Percentiles rank a stretch among this genome's conserved stretches.
Conservation (phyloP, 73 alveolate genomes). For the Breviolum minutum region DNA sequence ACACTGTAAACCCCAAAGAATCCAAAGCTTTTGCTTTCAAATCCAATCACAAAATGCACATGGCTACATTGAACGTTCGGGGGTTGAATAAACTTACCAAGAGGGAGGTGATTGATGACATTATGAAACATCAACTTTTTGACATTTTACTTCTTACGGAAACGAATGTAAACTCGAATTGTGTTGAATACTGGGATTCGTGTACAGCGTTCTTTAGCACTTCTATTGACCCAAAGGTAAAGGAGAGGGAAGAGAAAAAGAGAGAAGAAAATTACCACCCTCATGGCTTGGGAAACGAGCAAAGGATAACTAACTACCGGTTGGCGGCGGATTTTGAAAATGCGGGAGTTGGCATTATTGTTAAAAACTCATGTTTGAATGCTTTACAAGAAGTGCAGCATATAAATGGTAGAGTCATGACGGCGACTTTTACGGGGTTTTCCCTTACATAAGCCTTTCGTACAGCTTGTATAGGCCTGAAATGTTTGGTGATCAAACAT, state of each 20-base stretch:
- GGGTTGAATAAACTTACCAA: neutral
- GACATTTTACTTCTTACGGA: neutral
- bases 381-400: neutral
- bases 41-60: neutral
- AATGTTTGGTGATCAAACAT: too few relatives aligned
- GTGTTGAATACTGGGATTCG: neutral
- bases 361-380: neutral
- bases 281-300: neutral
- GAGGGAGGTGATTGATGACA: neutral
- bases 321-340: constrained; percentile 36
- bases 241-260: constrained; percentile 6
- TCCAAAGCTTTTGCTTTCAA: neutral
- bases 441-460: too few relatives aligned
- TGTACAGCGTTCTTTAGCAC: constrained; percentile 33
- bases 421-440: neutral
- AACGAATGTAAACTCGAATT: neutral
- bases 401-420: constrained; percentile 6
- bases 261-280: neutral
- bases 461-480: neutral
- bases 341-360: constrained; percentile 45
- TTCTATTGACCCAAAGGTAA: neutral
- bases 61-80: constrained; percentile 43
- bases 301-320: neutral
- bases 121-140: neutral
- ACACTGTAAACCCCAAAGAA: too few relatives aligned